phyloP scores from a whole-genome alignment of 2,329 filamentous ascomycete species.

The Fusarium pseudocircinatum region DNA sequence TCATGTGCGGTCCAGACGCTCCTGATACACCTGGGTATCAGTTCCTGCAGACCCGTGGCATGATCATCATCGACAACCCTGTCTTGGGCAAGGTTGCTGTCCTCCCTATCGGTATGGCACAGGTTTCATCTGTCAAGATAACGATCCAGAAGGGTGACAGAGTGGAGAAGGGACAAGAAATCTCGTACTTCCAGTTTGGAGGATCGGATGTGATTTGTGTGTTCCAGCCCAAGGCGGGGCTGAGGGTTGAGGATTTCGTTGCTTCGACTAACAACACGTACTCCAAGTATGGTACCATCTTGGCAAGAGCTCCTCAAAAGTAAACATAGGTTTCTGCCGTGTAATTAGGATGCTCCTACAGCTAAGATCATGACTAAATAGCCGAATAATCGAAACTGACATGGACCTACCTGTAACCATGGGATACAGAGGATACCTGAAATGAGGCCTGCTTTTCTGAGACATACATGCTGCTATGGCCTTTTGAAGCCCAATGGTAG shows the following conservation, averaged over 20 bases:
- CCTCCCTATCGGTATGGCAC: conserved; percentile 1
- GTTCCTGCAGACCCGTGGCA: conserved; percentile 9
- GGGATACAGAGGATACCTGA: accelerated
- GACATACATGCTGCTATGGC: neutral
- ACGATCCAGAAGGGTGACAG: neutral
- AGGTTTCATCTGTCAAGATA: neutral
- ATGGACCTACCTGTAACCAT: neutral
- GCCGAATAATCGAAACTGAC: neutral
- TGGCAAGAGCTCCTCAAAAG: neutral
- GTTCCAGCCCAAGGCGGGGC: neutral
- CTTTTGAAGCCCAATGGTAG: neutral
- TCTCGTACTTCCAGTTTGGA: conserved; percentile 16
- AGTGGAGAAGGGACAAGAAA: conserved; percentile 3
- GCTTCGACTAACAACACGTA: conserved; percentile 1
- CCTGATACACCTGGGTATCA: neutral
- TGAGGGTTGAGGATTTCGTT: neutral
- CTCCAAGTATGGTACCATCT: conserved; percentile 4
- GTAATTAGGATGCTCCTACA: accelerated
- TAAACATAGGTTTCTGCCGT: neutral
- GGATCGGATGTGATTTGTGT: conserved; percentile 11
- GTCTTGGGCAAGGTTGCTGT: neutral
- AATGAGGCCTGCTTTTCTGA: neutral
- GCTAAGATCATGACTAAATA: accelerated
- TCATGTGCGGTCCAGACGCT: neutral
- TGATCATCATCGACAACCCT: conserved; percentile 5